These are phyloP conservation scores for Furcasterigmium sp. DNA, from an alignment of 2,329 filamentous ascomycete genomes.

Conservation along the genomic window DNA sequence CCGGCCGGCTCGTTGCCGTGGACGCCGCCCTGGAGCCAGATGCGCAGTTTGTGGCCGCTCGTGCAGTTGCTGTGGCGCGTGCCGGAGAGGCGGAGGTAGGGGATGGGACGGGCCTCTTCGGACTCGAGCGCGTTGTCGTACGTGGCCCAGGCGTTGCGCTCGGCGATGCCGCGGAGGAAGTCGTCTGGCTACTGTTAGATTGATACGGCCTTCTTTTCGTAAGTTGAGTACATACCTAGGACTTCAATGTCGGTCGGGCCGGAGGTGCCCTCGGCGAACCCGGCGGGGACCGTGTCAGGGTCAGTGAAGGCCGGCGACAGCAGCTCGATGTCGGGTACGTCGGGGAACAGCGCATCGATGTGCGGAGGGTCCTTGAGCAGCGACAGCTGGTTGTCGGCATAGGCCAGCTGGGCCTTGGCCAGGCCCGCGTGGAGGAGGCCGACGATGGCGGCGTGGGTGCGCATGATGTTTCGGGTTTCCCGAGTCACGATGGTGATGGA, in stretches of 20 bases:
- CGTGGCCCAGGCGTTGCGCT: slow-evolving; percentile 16
- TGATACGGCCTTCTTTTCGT: too few relatives aligned
- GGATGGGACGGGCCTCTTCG: slow-evolving; percentile 14
- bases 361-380: slow-evolving; percentile 15
- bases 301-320: slow-evolving; percentile 18
- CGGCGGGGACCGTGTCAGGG: slow-evolving; percentile 14
- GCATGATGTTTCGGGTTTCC: background rate
- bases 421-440: slow-evolving; percentile 14
- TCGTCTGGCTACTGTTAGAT: slow-evolving; percentile 6
- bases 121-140: slow-evolving; percentile 17
- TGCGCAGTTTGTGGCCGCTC: slow-evolving; percentile 4
- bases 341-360: slow-evolving; percentile 17
- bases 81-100: slow-evolving; percentile 10
- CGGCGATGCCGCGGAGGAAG: slow-evolving; percentile 15
- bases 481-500: too few relatives aligned
- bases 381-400: slow-evolving; percentile 19
- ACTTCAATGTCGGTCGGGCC: slow-evolving; percentile 16
- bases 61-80: slow-evolving; percentile 1
- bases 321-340: slow-evolving; percentile 14
- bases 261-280: slow-evolving; percentile 20
- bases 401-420: slow-evolving; percentile 13
- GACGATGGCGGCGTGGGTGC: background rate
- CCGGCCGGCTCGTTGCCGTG: slow-evolving; percentile 10
- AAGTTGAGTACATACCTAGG: background rate
- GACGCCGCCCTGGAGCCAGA: slow-evolving; percentile 8